Percentiles rank a stretch among this genome's conserved stretches.
These are phyloP conservation scores for Wickerhamomyces rabaulensis DNA, from an alignment of 805 yeast genomes.

Conservation along the genomic window DNA sequence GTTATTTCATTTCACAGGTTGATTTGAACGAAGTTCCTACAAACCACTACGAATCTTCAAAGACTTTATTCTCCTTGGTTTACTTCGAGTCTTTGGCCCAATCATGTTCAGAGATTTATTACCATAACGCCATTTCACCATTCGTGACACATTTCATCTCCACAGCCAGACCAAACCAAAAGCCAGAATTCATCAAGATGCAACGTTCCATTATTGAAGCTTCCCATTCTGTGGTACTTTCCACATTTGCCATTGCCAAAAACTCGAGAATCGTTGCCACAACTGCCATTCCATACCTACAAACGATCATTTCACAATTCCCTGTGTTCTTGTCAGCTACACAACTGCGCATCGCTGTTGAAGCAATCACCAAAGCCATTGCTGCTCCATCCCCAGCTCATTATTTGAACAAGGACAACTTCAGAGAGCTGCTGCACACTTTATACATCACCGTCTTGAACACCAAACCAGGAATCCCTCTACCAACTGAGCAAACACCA, in stretches of 20 bases:
- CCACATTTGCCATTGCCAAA: constrained; percentile 23
- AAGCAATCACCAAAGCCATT: constrained; percentile 43
- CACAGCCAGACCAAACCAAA: constrained; percentile 7
- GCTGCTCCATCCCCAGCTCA: constrained; percentile 32
- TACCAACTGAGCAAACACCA: constrained; percentile 19
- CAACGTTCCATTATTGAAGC: constrained; percentile 45
- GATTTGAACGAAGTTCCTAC: constrained; percentile 13
- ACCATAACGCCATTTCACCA: constrained; percentile 29
- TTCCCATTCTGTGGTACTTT: constrained; percentile 55
- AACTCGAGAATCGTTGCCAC: constrained; percentile 19
- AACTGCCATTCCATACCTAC: constrained; percentile 36
- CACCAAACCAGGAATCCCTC: constrained; percentile 28
- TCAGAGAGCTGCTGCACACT: constrained; percentile 34
- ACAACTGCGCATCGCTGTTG: constrained; percentile 55
- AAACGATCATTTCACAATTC: constrained; percentile 46
- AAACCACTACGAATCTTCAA: constrained; percentile 24
- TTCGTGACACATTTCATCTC: constrained; percentile 19
- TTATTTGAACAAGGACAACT: constrained; percentile 22
- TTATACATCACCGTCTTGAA: constrained; percentile 37
- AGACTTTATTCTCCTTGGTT: constrained; percentile 25
- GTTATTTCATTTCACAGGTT: constrained; percentile 24
- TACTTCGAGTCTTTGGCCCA: constrained; percentile 27
- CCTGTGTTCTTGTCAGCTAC: constrained; percentile 47
- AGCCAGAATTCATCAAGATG: constrained; percentile 4
- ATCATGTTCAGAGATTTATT: constrained; percentile 29